Evolutionary conservation across 2,329 filamentous ascomycete species (phyloP).

Genomic region (Kalmusia sp.): DNA sequence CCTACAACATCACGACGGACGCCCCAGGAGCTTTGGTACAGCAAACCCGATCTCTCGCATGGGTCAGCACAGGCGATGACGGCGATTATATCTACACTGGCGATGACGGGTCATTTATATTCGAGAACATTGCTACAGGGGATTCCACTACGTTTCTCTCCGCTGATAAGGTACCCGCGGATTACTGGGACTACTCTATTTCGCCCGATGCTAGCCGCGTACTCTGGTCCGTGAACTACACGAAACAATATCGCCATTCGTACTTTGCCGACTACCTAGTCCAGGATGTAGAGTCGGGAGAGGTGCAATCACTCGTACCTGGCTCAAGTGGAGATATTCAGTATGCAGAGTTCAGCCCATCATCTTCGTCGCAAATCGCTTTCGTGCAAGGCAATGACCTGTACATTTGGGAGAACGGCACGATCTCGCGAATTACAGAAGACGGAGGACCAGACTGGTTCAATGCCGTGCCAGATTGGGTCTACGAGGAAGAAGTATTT

Average conservation of each 20-base stretch:
- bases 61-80: conserved; percentile 66
- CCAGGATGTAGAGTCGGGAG: conserved; percentile 65
- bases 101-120: conserved; percentile 61
- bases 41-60: conserved; percentile 57
- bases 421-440: conserved; percentile 63
- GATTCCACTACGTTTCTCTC: conserved; percentile 64
- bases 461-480: conserved; percentile 71
- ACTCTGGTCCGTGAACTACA: conserved; percentile 70
- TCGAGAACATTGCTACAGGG: conserved; percentile 68
- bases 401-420: conserved; percentile 64
- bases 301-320: conserved; percentile 61
- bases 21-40: conserved; percentile 50
- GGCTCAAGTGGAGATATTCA: conserved; percentile 71
- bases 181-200: conserved; percentile 66
- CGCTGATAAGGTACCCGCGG: conserved; percentile 63
- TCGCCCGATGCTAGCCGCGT: conserved; percentile 65
- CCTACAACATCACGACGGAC: conserved; percentile 66
- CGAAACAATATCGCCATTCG: conserved; percentile 72
- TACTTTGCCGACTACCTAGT: conserved; percentile 73
- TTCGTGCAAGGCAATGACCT: conserved; percentile 73
- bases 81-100: conserved; percentile 66
- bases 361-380: conserved; percentile 63
- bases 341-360: conserved; percentile 68
- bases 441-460: conserved; percentile 69
- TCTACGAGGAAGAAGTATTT: conserved; percentile 67